These are phyloP conservation scores for Ogataea pilisensis DNA, from an alignment of 805 yeast species.

Conservation along the genomic window DNA sequence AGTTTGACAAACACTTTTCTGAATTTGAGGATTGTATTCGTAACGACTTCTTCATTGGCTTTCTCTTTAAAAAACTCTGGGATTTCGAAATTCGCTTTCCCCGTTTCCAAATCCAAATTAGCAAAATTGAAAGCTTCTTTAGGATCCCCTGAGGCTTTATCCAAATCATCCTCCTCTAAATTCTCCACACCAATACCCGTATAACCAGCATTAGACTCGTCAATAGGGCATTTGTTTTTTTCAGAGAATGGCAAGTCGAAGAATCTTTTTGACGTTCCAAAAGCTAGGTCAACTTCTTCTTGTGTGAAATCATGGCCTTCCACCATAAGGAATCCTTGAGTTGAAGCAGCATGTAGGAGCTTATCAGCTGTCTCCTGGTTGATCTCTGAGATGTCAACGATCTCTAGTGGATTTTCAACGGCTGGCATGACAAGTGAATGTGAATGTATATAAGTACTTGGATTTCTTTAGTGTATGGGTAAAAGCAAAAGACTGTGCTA, in stretches of 20 bases:
- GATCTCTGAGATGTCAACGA: slow-evolving; percentile 51
- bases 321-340: slow-evolving; percentile 47
- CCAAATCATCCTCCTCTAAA: slow-evolving; percentile 33
- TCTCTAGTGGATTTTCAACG: slow-evolving; percentile 44
- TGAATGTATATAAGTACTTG: too few species aligned
- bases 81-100: slow-evolving; percentile 37
- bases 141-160: slow-evolving; percentile 42
- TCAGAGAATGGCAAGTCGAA: slow-evolving; percentile 42
- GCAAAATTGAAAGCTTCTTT: slow-evolving; percentile 63
- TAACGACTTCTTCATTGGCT: slow-evolving; percentile 38
- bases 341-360: slow-evolving; percentile 48
- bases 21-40: slow-evolving; percentile 40
- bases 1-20: slow-evolving; percentile 46
- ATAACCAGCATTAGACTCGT: slow-evolving; percentile 44
- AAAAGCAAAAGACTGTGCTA: too few species aligned
- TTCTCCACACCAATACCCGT: slow-evolving; percentile 41
- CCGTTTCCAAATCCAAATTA: slow-evolving; percentile 45
- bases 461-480: not conserved
- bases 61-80: slow-evolving; percentile 50
- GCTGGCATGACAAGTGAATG: not conserved
- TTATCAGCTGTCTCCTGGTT: slow-evolving; percentile 43
- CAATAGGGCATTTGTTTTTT: slow-evolving; percentile 49
- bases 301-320: slow-evolving; percentile 47
- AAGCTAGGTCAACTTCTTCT: slow-evolving; percentile 36
- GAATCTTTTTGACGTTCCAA: slow-evolving; percentile 24